phyloP scores from a whole-genome alignment of 2,329 filamentous ascomycete species.

The Juglanconis oblonga region DNA sequence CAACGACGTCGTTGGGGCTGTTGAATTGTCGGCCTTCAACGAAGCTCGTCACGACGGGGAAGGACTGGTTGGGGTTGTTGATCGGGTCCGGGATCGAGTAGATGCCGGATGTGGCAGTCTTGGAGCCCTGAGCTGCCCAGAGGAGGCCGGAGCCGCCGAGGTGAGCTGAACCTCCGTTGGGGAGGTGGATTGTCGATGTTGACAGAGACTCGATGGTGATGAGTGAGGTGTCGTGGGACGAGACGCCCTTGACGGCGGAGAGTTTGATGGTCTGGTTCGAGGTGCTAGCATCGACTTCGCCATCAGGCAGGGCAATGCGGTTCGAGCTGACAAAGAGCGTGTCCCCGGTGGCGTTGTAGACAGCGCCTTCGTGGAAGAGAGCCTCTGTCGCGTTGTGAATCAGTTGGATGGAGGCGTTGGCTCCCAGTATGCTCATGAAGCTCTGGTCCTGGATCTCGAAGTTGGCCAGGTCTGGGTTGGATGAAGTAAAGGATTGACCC shows the following conservation, averaged over 20 bases:
- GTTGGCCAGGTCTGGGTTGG: slow-evolving; percentile 16
- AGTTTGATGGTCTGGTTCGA: slow-evolving; percentile 15
- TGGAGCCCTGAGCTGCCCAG: slow-evolving; percentile 18
- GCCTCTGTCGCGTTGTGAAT: slow-evolving; percentile 15
- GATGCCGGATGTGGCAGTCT: slow-evolving; percentile 10
- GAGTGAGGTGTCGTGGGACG: neutral
- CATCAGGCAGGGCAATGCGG: slow-evolving; percentile 14
- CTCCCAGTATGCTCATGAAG: slow-evolving; percentile 12
- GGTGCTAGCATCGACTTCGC: slow-evolving; percentile 12
- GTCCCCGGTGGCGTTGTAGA: slow-evolving; percentile 10
- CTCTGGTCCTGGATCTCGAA: slow-evolving; percentile 8
- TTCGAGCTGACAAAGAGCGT: slow-evolving; percentile 17
- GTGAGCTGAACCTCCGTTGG: slow-evolving; percentile 12
- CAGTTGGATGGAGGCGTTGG: slow-evolving; percentile 15
- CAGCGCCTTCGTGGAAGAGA: slow-evolving; percentile 16
- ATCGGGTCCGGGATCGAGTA: slow-evolving; percentile 16
- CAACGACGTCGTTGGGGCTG: slow-evolving; percentile 45
- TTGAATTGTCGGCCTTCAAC: slow-evolving; percentile 42
- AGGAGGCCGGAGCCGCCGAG: neutral
- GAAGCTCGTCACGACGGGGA: slow-evolving; percentile 35
- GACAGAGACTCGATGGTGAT: slow-evolving; percentile 7
- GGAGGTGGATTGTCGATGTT: slow-evolving; percentile 5
- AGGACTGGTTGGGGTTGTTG: slow-evolving; percentile 21
- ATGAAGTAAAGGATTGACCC: neutral
- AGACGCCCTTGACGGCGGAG: slow-evolving; percentile 10